Conservation (phyloP, 768 basidiomycete species). For the Lactifluus subvellereus region DNA sequence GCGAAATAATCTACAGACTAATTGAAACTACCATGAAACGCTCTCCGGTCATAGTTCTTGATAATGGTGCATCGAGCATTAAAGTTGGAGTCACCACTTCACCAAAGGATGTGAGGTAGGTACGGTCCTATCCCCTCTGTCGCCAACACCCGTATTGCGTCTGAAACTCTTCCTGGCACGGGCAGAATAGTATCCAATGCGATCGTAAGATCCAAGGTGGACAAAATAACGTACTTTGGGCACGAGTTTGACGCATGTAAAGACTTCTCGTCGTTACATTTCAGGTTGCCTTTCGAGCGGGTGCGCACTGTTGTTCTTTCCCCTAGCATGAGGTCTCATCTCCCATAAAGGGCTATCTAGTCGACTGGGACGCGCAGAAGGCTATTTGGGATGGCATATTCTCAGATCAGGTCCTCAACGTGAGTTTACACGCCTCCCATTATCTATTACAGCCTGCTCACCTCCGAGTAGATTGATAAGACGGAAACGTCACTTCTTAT, state of each 20-base stretch:
- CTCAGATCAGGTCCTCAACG: conserved; percentile 62
- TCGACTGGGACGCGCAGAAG: conserved; percentile 95
- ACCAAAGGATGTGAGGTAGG: conserved; percentile 31
- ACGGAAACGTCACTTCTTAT: conserved; percentile 69
- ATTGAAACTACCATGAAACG: conserved; percentile 13
- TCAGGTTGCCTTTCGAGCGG: conserved; percentile 84
- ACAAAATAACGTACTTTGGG: conserved; percentile 76
- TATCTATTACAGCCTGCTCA: conserved; percentile 14
- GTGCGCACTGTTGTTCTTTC: conserved; percentile 37
- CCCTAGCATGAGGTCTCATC: conserved; percentile 23
- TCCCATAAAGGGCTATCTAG: conserved; percentile 70
- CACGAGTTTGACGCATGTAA: conserved; percentile 74
- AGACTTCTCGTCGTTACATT: conserved; percentile 77
- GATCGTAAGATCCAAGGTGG: conserved; percentile 77
- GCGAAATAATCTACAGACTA: too few relatives aligned
- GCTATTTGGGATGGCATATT: conserved; percentile 91
- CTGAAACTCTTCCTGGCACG: neutral
- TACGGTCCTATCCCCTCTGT: conserved; percentile 2
- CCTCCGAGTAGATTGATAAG: conserved; percentile 55
- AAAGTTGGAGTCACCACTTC: conserved; percentile 56
- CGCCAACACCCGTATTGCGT: neutral
- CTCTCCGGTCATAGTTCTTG: conserved; percentile 56
- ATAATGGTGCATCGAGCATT: conserved; percentile 83
- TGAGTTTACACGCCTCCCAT: conserved; percentile 32
- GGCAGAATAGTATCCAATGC: conserved; percentile 72